Base-by-base conservation (phyloP, 164 flowering plant species). In the Nymphaea colorata region DNA sequence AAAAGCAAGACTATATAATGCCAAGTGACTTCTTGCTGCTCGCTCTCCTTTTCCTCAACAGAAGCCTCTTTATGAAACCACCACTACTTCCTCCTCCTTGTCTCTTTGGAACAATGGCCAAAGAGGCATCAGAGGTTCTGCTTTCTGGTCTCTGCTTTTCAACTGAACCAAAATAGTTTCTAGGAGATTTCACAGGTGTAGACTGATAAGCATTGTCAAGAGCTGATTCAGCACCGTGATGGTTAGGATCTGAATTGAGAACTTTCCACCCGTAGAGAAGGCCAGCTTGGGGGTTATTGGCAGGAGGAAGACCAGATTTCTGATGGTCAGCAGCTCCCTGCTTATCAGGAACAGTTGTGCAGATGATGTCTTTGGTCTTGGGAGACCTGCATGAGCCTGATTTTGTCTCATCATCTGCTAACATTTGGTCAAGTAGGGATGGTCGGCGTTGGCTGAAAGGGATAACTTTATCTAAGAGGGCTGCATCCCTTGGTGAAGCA, bases 381-480 rank as follows among this genome's bases (percentile, higher is more conserved):
- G 81, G 79, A 65, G 87, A 81, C 53, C 74, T 66, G 36, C 16
- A 61, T 12, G n/a, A 11, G 10, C 64, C 74, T 12, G 64, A 66
- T 53, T 74, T 76, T 43, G 67, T 61, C 61, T 69, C 76, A 68
- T 82, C 89, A 55, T 93, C 96, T 3, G 82, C 87, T 68, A 80
- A 67, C 85, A 90, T 82, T 63, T 73, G 87, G 69, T 89, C 89
- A 41, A 79, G 93, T 44, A 93, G 75, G n/a, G 98, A 86, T 42
- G 79, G 71, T 6, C 79, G 82, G 41, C 70, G 78, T 59, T n/a
- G 78, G 60, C 68, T 62, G 65, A 65, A 79, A 25, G 72, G 41
- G 25, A 78, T 61, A 66, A 71, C 82, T 68, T 80, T 78, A 57
- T 80, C 83, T 4, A 76, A 65, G 41, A 76, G 62, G 45, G 71